A percentile compares a stretch with the other conserved stretches of the same genome.
These are phyloP conservation scores for Coemansia sp. DNA, from an alignment of 192 early-diverging fungal genomes.

Conservation along the genomic window DNA sequence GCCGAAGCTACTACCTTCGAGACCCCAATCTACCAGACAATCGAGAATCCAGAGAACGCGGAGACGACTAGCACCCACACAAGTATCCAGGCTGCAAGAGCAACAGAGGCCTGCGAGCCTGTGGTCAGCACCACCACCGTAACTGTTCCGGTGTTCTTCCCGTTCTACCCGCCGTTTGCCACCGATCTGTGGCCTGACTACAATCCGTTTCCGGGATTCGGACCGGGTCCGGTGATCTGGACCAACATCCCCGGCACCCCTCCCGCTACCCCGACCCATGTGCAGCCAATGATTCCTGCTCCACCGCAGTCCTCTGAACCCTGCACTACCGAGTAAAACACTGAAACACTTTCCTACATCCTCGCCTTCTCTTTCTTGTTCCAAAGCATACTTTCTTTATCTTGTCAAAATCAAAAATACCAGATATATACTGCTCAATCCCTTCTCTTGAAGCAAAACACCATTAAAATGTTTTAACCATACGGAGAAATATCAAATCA, in stretches of 20 bases:
- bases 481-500: too few relatives aligned
- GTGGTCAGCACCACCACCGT: slow-evolving; percentile 2
- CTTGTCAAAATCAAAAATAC: background rate
- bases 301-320: background rate
- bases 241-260: slow-evolving; percentile 14
- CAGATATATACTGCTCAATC: too few relatives aligned
- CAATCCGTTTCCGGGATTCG: slow-evolving; percentile 21
- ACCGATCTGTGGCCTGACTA: slow-evolving; percentile 15
- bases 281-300: slow-evolving; percentile 8
- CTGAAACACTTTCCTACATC: background rate
- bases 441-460: too few relatives aligned
- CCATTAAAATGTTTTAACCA: too few relatives aligned
- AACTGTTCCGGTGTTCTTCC: slow-evolving; percentile 27
- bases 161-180: slow-evolving; percentile 17
- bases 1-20: background rate
- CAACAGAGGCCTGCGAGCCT: background rate
- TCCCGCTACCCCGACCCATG: background rate
- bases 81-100: background rate
- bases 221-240: slow-evolving; percentile 46
- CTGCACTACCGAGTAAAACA: background rate
- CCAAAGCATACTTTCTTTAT: background rate
- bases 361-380: background rate
- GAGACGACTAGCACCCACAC: too few relatives aligned
- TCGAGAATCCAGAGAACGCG: too few relatives aligned
- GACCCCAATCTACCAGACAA: background rate